Base-by-base conservation (phyloP, 805 yeast species). In the Metschnikowia baotianmanensis region DNA sequence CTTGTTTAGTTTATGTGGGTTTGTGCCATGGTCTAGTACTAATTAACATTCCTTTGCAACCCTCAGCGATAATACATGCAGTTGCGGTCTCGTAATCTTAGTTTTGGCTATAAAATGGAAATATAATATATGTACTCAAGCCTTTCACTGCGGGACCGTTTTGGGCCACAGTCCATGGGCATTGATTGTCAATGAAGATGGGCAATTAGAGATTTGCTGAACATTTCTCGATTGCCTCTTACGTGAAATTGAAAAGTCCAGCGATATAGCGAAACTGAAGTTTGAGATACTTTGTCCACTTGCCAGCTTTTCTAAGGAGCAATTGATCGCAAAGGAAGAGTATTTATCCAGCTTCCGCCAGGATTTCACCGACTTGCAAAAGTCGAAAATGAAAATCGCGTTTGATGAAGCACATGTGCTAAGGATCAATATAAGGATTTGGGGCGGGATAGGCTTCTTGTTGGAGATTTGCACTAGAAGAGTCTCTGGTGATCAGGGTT, bases 81-180 rank as follows among this genome's bases (percentile, higher is more conserved):
- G n/a, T n/a, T n/a, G n/a, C n/a, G n/a, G n/a, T n/a, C n/a, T n/a
- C n/a, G n/a, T n/a, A n/a, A n/a, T n/a, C n/a, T n/a, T n/a, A n/a
- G n/a, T n/a, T n/a, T n/a, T n/a, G n/a, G n/a, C n/a, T n/a, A n/a
- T n/a, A n/a, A n/a, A n/a, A n/a, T n/a, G n/a, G n/a, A n/a, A n/a
- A n/a, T n/a, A n/a, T n/a, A n/a, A n/a, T n/a, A n/a, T n/a, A n/a
- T n/a, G n/a, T n/a, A n/a, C n/a, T n/a, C n/a, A n/a, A n/a, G n/a
- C n/a, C n/a, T n/a, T n/a, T n/a, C n/a, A n/a, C n/a, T n/a, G n/a
- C n/a, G n/a, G n/a, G n/a, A n/a, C n/a, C n/a, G n/a, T n/a, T n/a
- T n/a, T 89, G 0, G 93, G 93, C 1, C 72, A 79, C 50, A 68
- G 76, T 21, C 88, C 89, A 1, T 51, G 60, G 28, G 74, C 65